Evolutionary conservation across 257 asterid species (phyloP), one percentile per base, ranked within the genome.

Genomic region (Capsicum baccatum): DNA sequence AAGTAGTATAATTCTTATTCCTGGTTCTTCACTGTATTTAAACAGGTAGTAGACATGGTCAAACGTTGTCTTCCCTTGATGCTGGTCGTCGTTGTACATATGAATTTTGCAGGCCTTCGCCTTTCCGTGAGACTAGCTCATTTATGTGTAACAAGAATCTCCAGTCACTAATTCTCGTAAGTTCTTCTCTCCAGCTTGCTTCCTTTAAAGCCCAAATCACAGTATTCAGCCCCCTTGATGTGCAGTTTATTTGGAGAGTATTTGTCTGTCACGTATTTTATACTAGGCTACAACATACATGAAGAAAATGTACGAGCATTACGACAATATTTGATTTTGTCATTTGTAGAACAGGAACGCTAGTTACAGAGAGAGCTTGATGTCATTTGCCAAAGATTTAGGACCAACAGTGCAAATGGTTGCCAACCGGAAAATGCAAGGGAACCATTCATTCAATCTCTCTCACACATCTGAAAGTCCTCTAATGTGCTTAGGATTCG

Each of bases 351-450:
- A 89, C 83, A 83, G 80, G 80, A 92, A 86, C 4, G 54, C 83
- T 19, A 87, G 87, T 74, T 94, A 94, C 89, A 85, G 83, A 69
- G 91, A 92, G 10, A 94, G 99, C 90, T 85, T 94, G 85, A 84
- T 88, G 92, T 83, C 81, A 52, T 96, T 84, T 26, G 90, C 80
- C 5, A 89, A 91, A 88, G 97, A 86, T 19, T 90, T 96, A 86
- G 99, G 98, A 50, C 92, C 97, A 64, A 88, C 85, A 15, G 98
- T 94, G 21, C 88, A 90, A 62, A 83, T 58, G 89, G 90, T 94
- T 76, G 98, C 98, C 33, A 83, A 81, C 47, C 44, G 83, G 80
- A 96, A 92, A 91, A 87, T 93, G 44, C 80, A 83, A 79, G 85
- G 85, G 5, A 63, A 67, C 68, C 87, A 66, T 1, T 86, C 86